Conservation (phyloP, 1,139 yeast genomes). For the Hyphopichia burtonii region DNA sequence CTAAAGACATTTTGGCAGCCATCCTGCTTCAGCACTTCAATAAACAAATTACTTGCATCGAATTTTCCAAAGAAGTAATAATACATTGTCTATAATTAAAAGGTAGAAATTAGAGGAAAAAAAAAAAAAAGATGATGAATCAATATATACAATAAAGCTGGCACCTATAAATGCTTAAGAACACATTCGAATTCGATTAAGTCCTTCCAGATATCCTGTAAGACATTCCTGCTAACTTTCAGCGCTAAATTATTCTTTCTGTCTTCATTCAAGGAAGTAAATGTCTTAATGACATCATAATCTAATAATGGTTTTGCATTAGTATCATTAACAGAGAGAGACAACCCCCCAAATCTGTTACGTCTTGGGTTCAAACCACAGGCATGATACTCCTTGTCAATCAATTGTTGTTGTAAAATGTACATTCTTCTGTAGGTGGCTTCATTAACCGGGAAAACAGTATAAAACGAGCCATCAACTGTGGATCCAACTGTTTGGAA, state of each 20-base stretch:
- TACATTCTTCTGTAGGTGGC: slow-evolving; percentile 75
- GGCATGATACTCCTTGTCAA: slow-evolving; percentile 68
- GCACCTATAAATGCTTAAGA: slow-evolving; percentile 29
- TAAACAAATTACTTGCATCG: too few relatives aligned
- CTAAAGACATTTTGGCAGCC: too few relatives aligned
- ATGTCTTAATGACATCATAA: slow-evolving; percentile 52
- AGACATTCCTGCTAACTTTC: slow-evolving; percentile 57
- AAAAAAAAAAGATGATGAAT: not conserved
- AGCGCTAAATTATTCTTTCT: slow-evolving; percentile 51
- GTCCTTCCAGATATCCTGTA: slow-evolving; percentile 67
- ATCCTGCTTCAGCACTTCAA: too few relatives aligned
- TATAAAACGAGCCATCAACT: slow-evolving; percentile 75
- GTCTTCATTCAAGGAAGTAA: slow-evolving; percentile 55
- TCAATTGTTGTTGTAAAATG: slow-evolving; percentile 82
- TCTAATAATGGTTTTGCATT: slow-evolving; percentile 61
- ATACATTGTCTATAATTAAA: not conserved
- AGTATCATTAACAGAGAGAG: slow-evolving; percentile 32
- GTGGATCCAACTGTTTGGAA: slow-evolving; percentile 69
- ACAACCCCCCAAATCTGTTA: slow-evolving; percentile 58
- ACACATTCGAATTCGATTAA: slow-evolving; percentile 52
- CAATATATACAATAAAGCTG: not conserved
- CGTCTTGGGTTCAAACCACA: slow-evolving; percentile 82
- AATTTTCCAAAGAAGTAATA: not conserved
- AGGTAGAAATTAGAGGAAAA: not conserved
- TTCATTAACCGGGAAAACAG: slow-evolving; percentile 76